phyloP scores from a whole-genome alignment of 2,329 filamentous ascomycete species.

The Cytospora leucostoma region DNA sequence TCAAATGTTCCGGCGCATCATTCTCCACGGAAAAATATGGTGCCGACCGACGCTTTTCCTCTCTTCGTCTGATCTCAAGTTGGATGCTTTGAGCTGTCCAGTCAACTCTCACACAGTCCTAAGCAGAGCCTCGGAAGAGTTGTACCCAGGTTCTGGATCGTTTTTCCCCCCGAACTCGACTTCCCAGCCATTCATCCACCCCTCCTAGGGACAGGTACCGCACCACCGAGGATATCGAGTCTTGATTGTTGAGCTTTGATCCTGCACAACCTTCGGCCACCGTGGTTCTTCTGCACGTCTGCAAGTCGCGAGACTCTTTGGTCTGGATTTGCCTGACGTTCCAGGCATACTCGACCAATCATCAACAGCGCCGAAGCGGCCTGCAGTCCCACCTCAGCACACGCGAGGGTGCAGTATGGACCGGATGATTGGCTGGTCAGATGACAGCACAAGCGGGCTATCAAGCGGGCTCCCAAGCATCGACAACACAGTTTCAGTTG shows the following conservation, averaged over 20 bases:
- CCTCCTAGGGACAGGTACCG: slow-evolving; percentile 11
- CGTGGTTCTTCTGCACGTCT: slow-evolving; percentile 15
- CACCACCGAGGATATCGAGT: background rate
- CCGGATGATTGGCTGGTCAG: slow-evolving; percentile 28
- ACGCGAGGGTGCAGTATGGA: slow-evolving; percentile 27
- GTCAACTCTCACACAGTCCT: slow-evolving; percentile 20
- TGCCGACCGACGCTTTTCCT: background rate
- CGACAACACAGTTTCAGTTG: slow-evolving; percentile 29
- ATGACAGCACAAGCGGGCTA: slow-evolving; percentile 23
- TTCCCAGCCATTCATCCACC: slow-evolving; percentile 15
- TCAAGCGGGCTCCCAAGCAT: slow-evolving; percentile 25
- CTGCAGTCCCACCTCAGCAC: slow-evolving; percentile 24
- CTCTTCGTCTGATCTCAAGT: background rate
- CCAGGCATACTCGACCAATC: slow-evolving; percentile 25
- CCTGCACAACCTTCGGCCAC: slow-evolving; percentile 2
- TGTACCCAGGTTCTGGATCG: slow-evolving; percentile 9
- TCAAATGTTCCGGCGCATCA: background rate
- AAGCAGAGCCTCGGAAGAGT: slow-evolving; percentile 5
- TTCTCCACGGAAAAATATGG: slow-evolving; percentile 1
- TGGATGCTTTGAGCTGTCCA: slow-evolving; percentile 3
- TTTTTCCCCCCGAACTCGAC: slow-evolving; percentile 14
- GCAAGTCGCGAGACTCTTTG: slow-evolving; percentile 17
- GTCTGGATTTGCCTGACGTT: slow-evolving; percentile 17
- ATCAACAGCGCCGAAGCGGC: slow-evolving; percentile 19
- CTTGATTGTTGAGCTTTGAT: background rate